Percentiles rank a stretch among this genome's conserved stretches.
These are phyloP conservation scores for Arthroderma sp. DNA, from an alignment of 2,329 filamentous ascomycete genomes.

Conservation along the genomic window DNA sequence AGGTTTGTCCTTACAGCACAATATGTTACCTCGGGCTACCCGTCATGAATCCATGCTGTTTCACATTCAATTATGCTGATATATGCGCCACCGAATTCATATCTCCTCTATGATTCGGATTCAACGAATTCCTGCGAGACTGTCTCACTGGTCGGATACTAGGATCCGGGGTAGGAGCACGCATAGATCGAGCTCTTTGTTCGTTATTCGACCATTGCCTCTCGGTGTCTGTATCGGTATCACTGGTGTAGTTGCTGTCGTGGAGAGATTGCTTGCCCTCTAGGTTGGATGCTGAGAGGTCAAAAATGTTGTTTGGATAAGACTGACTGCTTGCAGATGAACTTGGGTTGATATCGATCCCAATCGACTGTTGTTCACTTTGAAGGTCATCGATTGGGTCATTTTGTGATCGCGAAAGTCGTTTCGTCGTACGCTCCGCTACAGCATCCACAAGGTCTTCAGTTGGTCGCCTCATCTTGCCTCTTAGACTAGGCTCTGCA, in stretches of 20 bases:
- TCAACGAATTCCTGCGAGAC: background rate
- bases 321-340: background rate
- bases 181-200: background rate
- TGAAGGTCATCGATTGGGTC: background rate
- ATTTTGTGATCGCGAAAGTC: background rate
- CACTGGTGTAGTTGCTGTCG: background rate
- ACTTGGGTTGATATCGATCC: background rate
- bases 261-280: background rate
- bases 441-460: constrained; percentile 67
- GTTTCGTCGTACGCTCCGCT: constrained; percentile 16
- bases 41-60: background rate
- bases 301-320: background rate
- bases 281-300: background rate
- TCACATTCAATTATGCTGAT: background rate
- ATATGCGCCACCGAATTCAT: background rate
- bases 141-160: background rate
- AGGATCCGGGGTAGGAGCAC: background rate
- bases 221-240: background rate
- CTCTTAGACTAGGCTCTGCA: constrained; percentile 66
- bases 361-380: background rate
- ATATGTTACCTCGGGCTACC: background rate
- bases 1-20: background rate
- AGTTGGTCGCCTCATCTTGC: constrained; percentile 72
- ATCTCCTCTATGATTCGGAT: background rate
- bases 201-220: background rate